Evolutionary conservation across 306 rosid genomes (phyloP).

Genomic region (Cucurbita pepo): DNA sequence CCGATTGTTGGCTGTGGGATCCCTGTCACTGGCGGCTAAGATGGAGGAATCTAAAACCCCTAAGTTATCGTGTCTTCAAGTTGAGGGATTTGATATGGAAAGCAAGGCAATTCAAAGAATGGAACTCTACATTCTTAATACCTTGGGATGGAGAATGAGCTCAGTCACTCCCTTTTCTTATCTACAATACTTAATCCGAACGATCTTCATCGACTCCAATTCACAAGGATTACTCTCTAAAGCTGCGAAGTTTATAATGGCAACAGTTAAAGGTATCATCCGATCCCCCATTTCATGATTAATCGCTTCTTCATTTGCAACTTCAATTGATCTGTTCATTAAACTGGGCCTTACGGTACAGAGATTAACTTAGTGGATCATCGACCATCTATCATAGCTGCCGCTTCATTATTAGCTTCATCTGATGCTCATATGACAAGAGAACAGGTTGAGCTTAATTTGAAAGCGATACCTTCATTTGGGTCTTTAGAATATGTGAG

Average conservation of each 20-base stretch:
- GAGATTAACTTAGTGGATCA: slow-evolving; percentile 47
- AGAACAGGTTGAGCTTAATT: slow-evolving; percentile 32
- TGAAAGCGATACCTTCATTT: slow-evolving; percentile 34
- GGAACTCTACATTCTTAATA: slow-evolving; percentile 52
- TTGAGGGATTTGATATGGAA: slow-evolving; percentile 38
- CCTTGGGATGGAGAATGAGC: slow-evolving; percentile 81
- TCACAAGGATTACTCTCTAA: slow-evolving; percentile 26
- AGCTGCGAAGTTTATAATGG: slow-evolving; percentile 35
- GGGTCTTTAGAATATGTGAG: slow-evolving; percentile 57
- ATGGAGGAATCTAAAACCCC: slow-evolving; percentile 64
- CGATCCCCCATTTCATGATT: background rate
- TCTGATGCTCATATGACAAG: slow-evolving; percentile 33
- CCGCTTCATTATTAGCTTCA: slow-evolving; percentile 61
- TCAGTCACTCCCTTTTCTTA: slow-evolving; percentile 69
- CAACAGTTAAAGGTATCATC: slow-evolving; percentile 42
- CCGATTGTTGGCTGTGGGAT: slow-evolving; percentile 51
- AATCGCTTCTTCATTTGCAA: background rate
- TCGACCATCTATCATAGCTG: slow-evolving; percentile 61
- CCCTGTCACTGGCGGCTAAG: slow-evolving; percentile 79
- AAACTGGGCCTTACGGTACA: slow-evolving; percentile 11
- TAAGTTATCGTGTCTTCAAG: slow-evolving; percentile 31
- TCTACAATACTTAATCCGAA: slow-evolving; percentile 42
- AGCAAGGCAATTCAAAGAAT: slow-evolving; percentile 39
- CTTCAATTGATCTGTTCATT: background rate
- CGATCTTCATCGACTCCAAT: slow-evolving; percentile 27